phyloP scores from a whole-genome alignment of 306 rosid genomes.

The Trifolium dubium region DNA sequence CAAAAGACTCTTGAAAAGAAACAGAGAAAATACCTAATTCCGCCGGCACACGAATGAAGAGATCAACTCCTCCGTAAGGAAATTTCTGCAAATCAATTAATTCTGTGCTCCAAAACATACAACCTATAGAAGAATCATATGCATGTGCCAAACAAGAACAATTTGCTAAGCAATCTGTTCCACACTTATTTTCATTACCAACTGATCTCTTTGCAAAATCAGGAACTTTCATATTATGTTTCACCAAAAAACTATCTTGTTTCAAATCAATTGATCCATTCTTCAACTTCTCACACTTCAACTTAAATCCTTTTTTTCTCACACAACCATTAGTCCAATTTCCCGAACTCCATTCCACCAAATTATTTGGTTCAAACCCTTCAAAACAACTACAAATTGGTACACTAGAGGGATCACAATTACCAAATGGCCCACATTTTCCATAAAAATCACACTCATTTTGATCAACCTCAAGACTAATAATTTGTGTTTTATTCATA shows the following conservation, averaged over 20 bases:
- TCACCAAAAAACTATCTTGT: constrained; percentile 25
- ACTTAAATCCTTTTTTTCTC: not conserved
- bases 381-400: constrained; percentile 52
- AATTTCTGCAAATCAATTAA: constrained; percentile 42
- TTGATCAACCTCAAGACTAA: not conserved
- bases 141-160: constrained; percentile 50
- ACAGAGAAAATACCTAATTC: constrained; percentile 30
- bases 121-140: constrained; percentile 32
- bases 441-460: constrained; percentile 43
- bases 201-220: constrained; percentile 15
- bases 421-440: constrained; percentile 40
- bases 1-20: not conserved
- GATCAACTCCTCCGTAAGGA: constrained; percentile 41
- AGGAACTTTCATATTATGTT: constrained; percentile 46
- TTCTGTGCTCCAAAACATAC: constrained; percentile 44
- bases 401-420: not conserved
- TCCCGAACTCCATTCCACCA: constrained; percentile 35
- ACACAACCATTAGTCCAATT: constrained; percentile 42
- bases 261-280: not conserved
- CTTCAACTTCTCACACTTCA: constrained; percentile 33
- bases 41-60: constrained; percentile 2
- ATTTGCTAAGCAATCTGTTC: constrained; percentile 1
- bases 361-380: constrained; percentile 48
- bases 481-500: not conserved
- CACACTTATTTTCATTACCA: not conserved